A percentile compares a stretch with the other conserved stretches of the same genome.
Evolutionary conservation across 371 early-diverging fungal genomes (phyloP).

Genomic region (Mortierella sp.): DNA sequence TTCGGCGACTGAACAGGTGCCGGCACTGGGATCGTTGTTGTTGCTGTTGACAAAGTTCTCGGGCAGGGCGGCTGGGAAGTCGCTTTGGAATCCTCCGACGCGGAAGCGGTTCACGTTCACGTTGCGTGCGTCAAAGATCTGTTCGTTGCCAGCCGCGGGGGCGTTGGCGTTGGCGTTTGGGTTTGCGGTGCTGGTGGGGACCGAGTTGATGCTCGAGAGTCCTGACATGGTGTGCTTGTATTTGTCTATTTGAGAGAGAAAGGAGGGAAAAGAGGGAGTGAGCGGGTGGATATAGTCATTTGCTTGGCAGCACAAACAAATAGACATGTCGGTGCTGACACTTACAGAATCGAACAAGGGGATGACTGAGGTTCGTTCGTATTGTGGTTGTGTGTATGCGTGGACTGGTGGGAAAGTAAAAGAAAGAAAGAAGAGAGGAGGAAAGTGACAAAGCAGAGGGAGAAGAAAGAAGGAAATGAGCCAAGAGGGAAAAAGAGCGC

Average conservation of each 20-base stretch:
- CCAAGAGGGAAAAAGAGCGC: neutral
- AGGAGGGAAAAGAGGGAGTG: neutral
- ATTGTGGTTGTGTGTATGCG: neutral
- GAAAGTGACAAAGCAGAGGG: neutral
- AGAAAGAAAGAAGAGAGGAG: neutral
- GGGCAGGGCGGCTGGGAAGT: neutral
- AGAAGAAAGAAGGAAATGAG: neutral
- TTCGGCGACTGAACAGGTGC: neutral
- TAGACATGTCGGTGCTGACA: neutral
- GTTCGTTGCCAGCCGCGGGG: constrained; percentile 27
- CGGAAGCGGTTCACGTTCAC: constrained; percentile 30
- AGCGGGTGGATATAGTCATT: neutral
- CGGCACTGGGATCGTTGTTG: neutral
- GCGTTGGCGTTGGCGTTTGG: constrained; percentile 4
- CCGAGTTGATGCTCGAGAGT: neutral
- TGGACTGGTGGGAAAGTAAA: neutral
- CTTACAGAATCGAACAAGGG: neutral
- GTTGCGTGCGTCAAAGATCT: constrained; percentile 45
- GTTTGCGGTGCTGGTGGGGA: neutral
- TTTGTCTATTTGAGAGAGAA: neutral
- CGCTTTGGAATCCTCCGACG: constrained; percentile 38
- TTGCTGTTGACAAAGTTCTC: neutral
- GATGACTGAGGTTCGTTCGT: neutral
- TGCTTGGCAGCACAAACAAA: neutral
- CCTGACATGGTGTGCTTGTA: constrained; percentile 13